Evolutionary conservation across 208 protist species (phyloP), one percentile per base, ranked within the genome.

Genomic region (Trypanosoma cruzi): DNA sequence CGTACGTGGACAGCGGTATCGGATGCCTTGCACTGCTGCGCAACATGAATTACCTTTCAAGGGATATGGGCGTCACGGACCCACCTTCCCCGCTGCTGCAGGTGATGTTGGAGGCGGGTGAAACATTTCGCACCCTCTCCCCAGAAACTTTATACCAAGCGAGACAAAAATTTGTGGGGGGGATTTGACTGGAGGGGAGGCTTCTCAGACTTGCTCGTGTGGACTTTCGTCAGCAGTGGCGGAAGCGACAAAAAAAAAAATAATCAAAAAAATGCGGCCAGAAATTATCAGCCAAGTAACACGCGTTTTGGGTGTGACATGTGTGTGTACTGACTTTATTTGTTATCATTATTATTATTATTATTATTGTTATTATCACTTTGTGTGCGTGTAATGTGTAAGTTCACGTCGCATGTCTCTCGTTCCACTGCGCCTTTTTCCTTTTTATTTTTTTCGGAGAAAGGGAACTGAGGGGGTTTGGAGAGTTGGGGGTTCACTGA

Each of bases 1-100:
- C 72, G 18, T 62, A 79, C 14, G 77, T 83, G n/a, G 79, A 95
- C 44, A 60, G 60, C 26, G 54, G 66, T 20, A 73, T 79, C 18
- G 67, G 75, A 10, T 50, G 68, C 36, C 1, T 36, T 24, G 36
- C 59, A 24, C 48, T 78, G 13, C 18, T 78, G 26, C 28, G 44
- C 24, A 61, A 49, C 11, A 73, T 78, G 58, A 22, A 58, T 60
- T 64, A 62, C 54, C 57, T 78, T n/a, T 65, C 66, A 16, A 32
- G n/a, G 18, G 29, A 44, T 8, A 36, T 60, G 22, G 65, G 66
- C 6, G 53, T n/a, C n/a, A 44, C 37, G 22, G 36, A 2, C 13
- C 18, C 26, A 36, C 65, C 66, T 18, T 73, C 66, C 31, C 60
- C 66, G 18, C 50, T 78, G 48, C 28, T 78, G 20, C 31, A 32